Base-by-base conservation (phyloP, 495 filamentous ascomycete genomes). In the Penicillium waksmanii region DNA sequence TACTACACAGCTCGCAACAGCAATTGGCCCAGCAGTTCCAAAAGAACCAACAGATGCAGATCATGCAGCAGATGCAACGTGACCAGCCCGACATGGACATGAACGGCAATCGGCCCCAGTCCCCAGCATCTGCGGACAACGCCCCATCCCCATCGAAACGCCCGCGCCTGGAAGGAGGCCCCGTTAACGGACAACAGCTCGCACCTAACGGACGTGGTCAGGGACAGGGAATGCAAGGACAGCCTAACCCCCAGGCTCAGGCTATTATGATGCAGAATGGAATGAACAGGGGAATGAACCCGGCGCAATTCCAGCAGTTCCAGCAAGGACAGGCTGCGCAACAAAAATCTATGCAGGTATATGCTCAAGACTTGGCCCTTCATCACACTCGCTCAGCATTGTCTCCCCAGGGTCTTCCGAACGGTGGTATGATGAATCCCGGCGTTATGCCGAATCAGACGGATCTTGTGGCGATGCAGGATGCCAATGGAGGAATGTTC, bases 61-160 rank as follows among this genome's bases (percentile, higher is more conserved):
- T 86, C 68, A 81, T 85, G 71, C 81, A 87, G 56, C 86, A 87
- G 70, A 93, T 96, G 89, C 88, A 91, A 70, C 84, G 92, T 49
- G 89, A 93, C 51, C 89, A 89, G 51, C 92, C 92, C 7, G 89
- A 90, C 49, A 91, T 96, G 77, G 92, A 96, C 56, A 91, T 92
- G 75, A 91, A 88, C 74, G 88, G 87, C 51, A 87, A 89, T 66
- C 86, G 90, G 46, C 87, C 91, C 25, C 89, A 89, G 60, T 97
- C 91, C 36, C 92, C 92, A 6, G 85, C 88, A 31, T 87, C 89
- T 7, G 85, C 84, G 27, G 94, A 97, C 43, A 96, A 96, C 66
- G 91, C 91, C 31, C 90, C 92, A 6, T 97, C 95, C 21, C 94
- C 95, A 9, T 91, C 88, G 54, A 98, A 98, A 77, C 82, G 95